Percentiles rank a stretch among this genome's conserved stretches.
These are phyloP conservation scores for Amyloporia xantha DNA, from an alignment of 768 basidiomycete species.

Conservation along the genomic window DNA sequence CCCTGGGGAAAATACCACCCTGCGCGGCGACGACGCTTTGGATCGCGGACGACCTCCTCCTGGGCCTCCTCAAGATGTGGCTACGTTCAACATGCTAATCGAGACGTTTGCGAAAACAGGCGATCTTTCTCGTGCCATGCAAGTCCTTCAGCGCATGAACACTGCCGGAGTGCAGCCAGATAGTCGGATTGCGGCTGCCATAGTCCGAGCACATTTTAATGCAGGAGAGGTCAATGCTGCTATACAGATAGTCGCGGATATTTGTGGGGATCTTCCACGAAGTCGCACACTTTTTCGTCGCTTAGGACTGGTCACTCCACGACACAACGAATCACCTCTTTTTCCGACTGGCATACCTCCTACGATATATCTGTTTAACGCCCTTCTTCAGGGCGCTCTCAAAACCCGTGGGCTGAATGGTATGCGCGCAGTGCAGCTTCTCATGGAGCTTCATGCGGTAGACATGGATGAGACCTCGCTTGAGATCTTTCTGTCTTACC, in stretches of 20 bases:
- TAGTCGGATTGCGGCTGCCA: slow-evolving; percentile 39
- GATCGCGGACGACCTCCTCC: neutral
- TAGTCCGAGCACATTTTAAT: slow-evolving; percentile 51
- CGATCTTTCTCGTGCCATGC: slow-evolving; percentile 39
- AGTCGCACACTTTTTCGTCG: slow-evolving; percentile 12
- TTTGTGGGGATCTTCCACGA: slow-evolving; percentile 28
- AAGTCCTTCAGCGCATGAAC: slow-evolving; percentile 43
- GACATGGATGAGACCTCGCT: slow-evolving; percentile 48
- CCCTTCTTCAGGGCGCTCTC: slow-evolving; percentile 47
- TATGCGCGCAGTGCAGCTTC: slow-evolving; percentile 38
- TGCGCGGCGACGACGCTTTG: slow-evolving; percentile 18
- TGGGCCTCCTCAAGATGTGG: slow-evolving; percentile 37
- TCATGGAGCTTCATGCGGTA: slow-evolving; percentile 50
- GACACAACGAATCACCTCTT: slow-evolving; percentile 2
- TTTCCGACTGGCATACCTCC: slow-evolving; percentile 15
- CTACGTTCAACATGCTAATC: slow-evolving; percentile 60
- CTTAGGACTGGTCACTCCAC: slow-evolving; percentile 10
- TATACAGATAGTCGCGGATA: slow-evolving; percentile 40
- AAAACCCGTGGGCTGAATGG: slow-evolving; percentile 41
- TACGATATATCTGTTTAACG: slow-evolving; percentile 49
- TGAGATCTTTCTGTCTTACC: slow-evolving; percentile 47
- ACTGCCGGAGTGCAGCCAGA: slow-evolving; percentile 38
- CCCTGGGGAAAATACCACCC: slow-evolving; percentile 23
- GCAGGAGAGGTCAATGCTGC: slow-evolving; percentile 43
- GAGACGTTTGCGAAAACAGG: slow-evolving; percentile 41